These are phyloP conservation scores for Pochonia chlamydosporia DNA, from an alignment of 2,329 filamentous ascomycete species.

Conservation along the genomic window DNA sequence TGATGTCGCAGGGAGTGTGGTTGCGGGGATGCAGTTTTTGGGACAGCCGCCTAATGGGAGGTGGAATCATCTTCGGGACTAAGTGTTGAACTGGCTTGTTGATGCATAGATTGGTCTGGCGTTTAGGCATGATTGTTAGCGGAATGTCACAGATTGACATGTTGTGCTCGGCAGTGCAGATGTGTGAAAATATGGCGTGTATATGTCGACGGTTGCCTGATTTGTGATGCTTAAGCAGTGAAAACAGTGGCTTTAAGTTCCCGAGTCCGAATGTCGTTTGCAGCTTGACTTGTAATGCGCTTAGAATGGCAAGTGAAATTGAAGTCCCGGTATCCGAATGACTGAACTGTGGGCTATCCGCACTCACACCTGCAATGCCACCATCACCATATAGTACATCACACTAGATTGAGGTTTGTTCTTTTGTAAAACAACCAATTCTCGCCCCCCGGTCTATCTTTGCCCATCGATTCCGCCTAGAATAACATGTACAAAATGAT, in stretches of 20 bases:
- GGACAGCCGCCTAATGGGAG: conserved; percentile 32
- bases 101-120: neutral
- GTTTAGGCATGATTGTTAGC: neutral
- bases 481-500: conserved; percentile 31
- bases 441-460: conserved; percentile 13
- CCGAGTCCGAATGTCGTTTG: too few species aligned
- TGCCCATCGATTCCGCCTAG: conserved; percentile 20
- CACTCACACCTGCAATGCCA: too few species aligned
- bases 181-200: too few species aligned
- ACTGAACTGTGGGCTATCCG: too few species aligned
- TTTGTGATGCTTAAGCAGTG: too few species aligned
- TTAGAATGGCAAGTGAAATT: too few species aligned
- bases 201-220: too few species aligned
- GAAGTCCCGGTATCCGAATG: too few species aligned
- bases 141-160: neutral
- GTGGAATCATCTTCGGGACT: conserved; percentile 40
- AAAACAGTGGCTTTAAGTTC: too few species aligned
- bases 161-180: too few species aligned
- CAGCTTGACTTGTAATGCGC: too few species aligned
- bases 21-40: conserved; percentile 34
- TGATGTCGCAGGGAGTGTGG: conserved; percentile 13
- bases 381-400: neutral
- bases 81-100: conserved; percentile 1
- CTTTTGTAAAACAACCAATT: conserved; percentile 22
- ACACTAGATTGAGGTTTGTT: conserved; percentile 13